These are phyloP conservation scores for Saccharomyces hybrid DNA, from an alignment of 1,139 yeast species.

Conservation along the genomic window DNA sequence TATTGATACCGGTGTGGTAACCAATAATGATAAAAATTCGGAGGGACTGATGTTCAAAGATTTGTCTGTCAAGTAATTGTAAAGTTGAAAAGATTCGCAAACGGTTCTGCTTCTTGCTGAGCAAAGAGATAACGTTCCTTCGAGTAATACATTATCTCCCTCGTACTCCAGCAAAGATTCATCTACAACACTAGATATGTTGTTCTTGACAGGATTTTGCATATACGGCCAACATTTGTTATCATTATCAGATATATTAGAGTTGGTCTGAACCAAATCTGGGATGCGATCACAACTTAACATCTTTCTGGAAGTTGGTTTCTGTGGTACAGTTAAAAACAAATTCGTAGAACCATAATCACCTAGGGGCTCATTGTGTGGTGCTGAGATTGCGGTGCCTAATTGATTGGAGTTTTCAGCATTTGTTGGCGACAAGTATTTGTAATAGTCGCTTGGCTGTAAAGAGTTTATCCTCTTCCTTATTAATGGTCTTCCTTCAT, in stretches of 20 bases:
- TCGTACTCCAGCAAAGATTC: neutral
- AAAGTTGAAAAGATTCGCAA: constrained; percentile 2
- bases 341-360: neutral
- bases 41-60: constrained; percentile 7
- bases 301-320: constrained; percentile 11
- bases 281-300: constrained; percentile 18
- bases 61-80: constrained; percentile 7
- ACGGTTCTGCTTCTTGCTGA: neutral
- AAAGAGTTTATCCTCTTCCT: constrained; percentile 10
- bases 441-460: neutral
- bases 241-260: neutral
- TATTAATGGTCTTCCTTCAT: constrained; percentile 2
- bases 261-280: neutral
- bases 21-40: constrained; percentile 13
- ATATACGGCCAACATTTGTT: neutral
- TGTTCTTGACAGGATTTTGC: neutral
- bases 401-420: neutral
- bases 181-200: neutral
- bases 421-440: neutral
- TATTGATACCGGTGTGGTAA: constrained; percentile 17
- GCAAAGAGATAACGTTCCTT: neutral
- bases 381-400: neutral
- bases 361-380: neutral
- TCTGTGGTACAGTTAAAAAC: neutral
- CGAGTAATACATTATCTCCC: neutral